Percentiles rank a stretch among this genome's conserved stretches.
Conservation (phyloP, 2,329 filamentous ascomycete species). For the Rutstroemia sp. region DNA sequence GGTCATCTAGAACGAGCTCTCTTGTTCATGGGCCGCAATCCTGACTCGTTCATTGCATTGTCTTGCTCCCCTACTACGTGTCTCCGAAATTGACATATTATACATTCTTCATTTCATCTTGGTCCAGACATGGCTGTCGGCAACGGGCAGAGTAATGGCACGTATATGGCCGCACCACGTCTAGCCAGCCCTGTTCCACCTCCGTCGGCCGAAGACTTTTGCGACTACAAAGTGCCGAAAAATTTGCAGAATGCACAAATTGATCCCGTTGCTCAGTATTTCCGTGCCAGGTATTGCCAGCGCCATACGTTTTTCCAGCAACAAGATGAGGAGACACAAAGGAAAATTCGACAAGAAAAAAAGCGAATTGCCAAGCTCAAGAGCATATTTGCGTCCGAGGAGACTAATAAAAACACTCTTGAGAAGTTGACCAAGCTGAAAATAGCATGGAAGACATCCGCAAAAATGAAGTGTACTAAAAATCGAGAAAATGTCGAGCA, state of each 20-base stretch:
- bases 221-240: too few species aligned
- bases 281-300: not conserved
- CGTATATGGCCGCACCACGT: too few species aligned
- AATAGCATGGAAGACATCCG: not conserved
- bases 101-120: too few species aligned
- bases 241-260: too few species aligned
- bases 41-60: too few species aligned
- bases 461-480: not conserved
- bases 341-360: not conserved
- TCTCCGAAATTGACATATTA: too few species aligned
- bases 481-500: not conserved
- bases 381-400: not conserved
- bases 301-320: accelerated
- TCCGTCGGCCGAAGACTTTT: too few species aligned
- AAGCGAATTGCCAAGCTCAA: not conserved
- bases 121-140: too few species aligned
- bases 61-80: too few species aligned
- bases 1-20: not conserved
- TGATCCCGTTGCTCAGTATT: too few species aligned
- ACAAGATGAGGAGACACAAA: not conserved
- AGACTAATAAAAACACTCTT: not conserved
- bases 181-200: too few species aligned
- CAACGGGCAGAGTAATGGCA: too few species aligned
- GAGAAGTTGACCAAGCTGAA: not conserved
- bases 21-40: not conserved